These are phyloP conservation scores for Pyronema domesticum DNA, from an alignment of 495 filamentous ascomycete genomes.

Conservation along the genomic window DNA sequence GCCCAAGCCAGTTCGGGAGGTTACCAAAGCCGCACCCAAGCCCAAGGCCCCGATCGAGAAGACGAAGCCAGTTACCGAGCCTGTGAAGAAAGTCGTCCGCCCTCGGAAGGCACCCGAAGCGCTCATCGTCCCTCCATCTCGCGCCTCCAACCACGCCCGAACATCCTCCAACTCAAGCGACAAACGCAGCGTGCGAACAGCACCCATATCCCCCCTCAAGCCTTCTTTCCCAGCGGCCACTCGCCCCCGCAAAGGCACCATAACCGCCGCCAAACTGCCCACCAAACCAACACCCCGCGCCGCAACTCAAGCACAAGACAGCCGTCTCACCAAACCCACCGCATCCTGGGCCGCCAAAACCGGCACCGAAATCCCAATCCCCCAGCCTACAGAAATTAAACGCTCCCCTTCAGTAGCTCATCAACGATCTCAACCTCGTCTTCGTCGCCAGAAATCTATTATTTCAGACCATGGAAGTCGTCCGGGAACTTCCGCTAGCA, in stretches of 20 bases:
- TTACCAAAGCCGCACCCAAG: conserved; percentile 6
- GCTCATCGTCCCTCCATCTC: background rate
- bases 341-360: conserved; percentile 6
- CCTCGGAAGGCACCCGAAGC: background rate
- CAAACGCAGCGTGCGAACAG: background rate
- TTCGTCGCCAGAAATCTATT: conserved; percentile 1
- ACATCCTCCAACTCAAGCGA: background rate
- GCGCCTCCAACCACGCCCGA: background rate
- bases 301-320: conserved; percentile 11
- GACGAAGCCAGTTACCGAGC: background rate
- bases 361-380: conserved; percentile 10
- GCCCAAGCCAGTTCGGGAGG: conserved; percentile 1
- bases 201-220: background rate
- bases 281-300: conserved; percentile 9
- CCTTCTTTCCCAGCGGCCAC: conserved; percentile 3
- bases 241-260: background rate
- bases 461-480: conserved; percentile 4
- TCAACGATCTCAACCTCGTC: background rate
- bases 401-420: conserved; percentile 18
- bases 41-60: conserved; percentile 11
- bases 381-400: conserved; percentile 18
- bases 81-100: background rate
- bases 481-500: background rate
- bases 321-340: conserved; percentile 8
- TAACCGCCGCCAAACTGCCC: conserved; percentile 9